These are phyloP conservation scores for Anisogramma anomala DNA, from an alignment of 2,329 filamentous ascomycete species.

Conservation along the genomic window DNA sequence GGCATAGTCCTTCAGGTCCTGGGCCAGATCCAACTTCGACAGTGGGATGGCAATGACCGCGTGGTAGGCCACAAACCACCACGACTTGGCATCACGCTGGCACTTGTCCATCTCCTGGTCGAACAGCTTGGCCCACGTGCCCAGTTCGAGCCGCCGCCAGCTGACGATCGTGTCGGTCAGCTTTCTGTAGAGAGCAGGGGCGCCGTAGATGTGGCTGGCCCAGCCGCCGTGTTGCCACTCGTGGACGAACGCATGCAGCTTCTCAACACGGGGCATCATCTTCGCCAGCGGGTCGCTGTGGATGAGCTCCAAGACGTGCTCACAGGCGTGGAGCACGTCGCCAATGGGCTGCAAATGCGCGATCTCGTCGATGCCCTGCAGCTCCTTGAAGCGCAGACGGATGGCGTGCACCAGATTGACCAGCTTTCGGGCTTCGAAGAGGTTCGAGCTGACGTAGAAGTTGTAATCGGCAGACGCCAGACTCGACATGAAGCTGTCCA, in stretches of 20 bases:
- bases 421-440: slow-evolving; percentile 63
- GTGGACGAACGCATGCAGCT: slow-evolving; percentile 71
- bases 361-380: slow-evolving; percentile 56
- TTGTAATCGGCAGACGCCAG: slow-evolving; percentile 51
- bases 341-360: slow-evolving; percentile 62
- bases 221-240: slow-evolving; percentile 87
- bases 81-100: slow-evolving; percentile 66
- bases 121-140: slow-evolving; percentile 82
- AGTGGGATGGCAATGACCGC: slow-evolving; percentile 68
- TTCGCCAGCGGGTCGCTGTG: slow-evolving; percentile 78
- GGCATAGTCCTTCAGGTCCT: slow-evolving; percentile 52
- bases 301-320: slow-evolving; percentile 61
- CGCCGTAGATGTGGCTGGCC: slow-evolving; percentile 68
- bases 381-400: slow-evolving; percentile 58
- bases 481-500: slow-evolving; percentile 33
- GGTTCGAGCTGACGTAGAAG: slow-evolving; percentile 78
- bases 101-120: slow-evolving; percentile 72
- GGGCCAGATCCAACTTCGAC: slow-evolving; percentile 46
- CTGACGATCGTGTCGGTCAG: slow-evolving; percentile 71
- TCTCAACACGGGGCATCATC: slow-evolving; percentile 76
- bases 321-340: slow-evolving; percentile 66
- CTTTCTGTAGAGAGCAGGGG: slow-evolving; percentile 58
- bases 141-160: slow-evolving; percentile 84
- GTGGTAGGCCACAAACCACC: slow-evolving; percentile 97
- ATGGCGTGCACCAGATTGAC: slow-evolving; percentile 58